Percentiles rank a stretch among this genome's conserved stretches.
Conservation (phyloP, 179 eudicot species). For the Beta corolliflora region DNA sequence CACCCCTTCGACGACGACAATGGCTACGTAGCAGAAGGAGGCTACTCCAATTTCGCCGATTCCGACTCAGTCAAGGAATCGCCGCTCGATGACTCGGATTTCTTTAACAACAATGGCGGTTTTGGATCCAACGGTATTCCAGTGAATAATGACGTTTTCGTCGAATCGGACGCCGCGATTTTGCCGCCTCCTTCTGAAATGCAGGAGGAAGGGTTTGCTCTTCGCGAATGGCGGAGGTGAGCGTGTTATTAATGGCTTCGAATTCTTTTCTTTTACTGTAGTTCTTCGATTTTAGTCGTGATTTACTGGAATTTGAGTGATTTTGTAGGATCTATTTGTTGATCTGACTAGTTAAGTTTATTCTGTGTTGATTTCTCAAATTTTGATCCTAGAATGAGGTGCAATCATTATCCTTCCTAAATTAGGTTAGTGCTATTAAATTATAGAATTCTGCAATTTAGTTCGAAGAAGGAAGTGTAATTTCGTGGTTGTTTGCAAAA, state of each 20-base stretch:
- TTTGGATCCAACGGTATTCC: constrained; percentile 25
- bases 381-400: background rate
- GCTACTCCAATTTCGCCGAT: constrained; percentile 37
- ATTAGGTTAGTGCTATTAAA: background rate
- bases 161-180: constrained; percentile 34
- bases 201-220: constrained; percentile 53
- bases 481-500: background rate
- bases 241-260: background rate
- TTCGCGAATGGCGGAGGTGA: constrained; percentile 72
- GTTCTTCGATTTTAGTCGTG: background rate
- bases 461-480: background rate
- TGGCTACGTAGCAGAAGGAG: constrained; percentile 2
- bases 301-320: background rate
- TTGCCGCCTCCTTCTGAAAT: constrained; percentile 49
- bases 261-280: background rate
- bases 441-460: background rate
- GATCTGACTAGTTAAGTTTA: background rate
- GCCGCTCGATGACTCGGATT: constrained; percentile 30
- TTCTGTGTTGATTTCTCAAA: background rate
- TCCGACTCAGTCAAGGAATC: constrained; percentile 36
- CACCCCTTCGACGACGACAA: constrained; percentile 32
- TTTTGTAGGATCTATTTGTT: background rate
- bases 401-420: background rate
- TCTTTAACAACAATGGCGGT: constrained; percentile 22
- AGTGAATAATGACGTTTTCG: constrained; percentile 34